Conservation (phyloP, 78 protist genomes). For the Dictyostelium firmibasis region DNA sequence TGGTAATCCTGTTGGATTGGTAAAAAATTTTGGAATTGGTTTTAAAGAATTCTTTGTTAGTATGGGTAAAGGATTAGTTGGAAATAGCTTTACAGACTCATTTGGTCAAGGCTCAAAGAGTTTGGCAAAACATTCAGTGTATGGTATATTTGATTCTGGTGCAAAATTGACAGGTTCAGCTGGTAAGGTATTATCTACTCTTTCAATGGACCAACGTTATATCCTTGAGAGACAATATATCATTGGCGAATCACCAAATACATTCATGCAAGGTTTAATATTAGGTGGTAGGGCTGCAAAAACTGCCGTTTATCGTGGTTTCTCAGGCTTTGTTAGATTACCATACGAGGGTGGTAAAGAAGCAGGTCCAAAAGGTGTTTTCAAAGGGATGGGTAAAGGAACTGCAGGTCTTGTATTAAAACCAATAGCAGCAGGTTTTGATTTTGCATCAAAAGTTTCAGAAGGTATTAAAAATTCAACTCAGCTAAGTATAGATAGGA, state of each 20-base stretch:
- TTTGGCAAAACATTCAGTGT: slow-evolving; percentile 77
- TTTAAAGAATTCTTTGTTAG: slow-evolving; percentile 78
- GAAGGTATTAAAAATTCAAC: slow-evolving; percentile 87
- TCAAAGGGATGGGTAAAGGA: slow-evolving; percentile 92
- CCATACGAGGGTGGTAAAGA: slow-evolving; percentile 86
- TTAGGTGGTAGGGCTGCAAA: slow-evolving; percentile 30
- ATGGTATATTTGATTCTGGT: slow-evolving; percentile 81
- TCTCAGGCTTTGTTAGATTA: slow-evolving; percentile 80
- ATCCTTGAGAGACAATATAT: slow-evolving; percentile 43
- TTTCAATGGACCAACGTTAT: slow-evolving; percentile 81
- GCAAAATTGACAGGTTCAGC: slow-evolving; percentile 68
- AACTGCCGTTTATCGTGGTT: slow-evolving; percentile 64
- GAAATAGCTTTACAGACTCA: slow-evolving; percentile 9
- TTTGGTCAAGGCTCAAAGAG: slow-evolving; percentile 45
- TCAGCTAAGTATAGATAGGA: slow-evolving; percentile 51
- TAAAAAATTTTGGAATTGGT: slow-evolving; percentile 84
- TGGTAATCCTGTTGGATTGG: slow-evolving; percentile 89
- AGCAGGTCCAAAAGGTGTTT: slow-evolving; percentile 78
- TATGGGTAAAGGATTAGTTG: slow-evolving; percentile 73
- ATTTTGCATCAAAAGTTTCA: slow-evolving; percentile 60
- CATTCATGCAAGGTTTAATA: slow-evolving; percentile 71
- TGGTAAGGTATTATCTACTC: slow-evolving; percentile 57
- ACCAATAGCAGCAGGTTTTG: slow-evolving; percentile 87
- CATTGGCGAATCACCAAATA: slow-evolving; percentile 57
- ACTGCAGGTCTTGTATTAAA: slow-evolving; percentile 84